Conservation (phyloP, 1,284 basidiomycete genomes). For the Rhodotorula sp. region DNA sequence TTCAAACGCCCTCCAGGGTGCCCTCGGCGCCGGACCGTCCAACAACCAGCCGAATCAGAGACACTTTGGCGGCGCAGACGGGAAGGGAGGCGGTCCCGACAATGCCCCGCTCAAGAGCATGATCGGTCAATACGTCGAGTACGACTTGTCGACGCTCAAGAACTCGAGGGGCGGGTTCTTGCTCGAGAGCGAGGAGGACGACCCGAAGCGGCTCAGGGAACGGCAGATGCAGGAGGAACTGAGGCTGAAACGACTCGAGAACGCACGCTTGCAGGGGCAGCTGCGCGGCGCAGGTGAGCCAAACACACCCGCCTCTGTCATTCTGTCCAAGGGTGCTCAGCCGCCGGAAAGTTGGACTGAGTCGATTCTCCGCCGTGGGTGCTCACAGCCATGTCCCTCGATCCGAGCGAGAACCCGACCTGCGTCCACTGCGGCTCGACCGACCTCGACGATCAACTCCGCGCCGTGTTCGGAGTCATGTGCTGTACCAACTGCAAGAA, state of each 20-base stretch:
- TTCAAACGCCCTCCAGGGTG: conserved; percentile 41
- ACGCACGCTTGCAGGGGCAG: conserved; percentile 35
- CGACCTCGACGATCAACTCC: conserved; percentile 78
- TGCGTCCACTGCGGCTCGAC: conserved; percentile 78
- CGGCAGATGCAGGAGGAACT: conserved; percentile 42
- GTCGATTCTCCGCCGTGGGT: too few relatives aligned
- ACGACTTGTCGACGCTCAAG: conserved; percentile 78
- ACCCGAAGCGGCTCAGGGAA: conserved; percentile 44
- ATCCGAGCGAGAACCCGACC: conserved; percentile 69
- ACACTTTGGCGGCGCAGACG: conserved; percentile 31
- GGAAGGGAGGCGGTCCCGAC: neutral
- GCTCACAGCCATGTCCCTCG: conserved; percentile 41
- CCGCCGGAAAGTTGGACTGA: too few relatives aligned
- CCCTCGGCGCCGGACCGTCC: neutral
- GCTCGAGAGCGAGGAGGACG: conserved; percentile 65
- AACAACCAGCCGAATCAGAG: conserved; percentile 2
- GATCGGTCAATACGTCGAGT: conserved; percentile 51
- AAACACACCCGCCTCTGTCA: neutral
- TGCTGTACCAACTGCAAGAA: conserved; percentile 91
- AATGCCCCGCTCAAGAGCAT: conserved; percentile 33
- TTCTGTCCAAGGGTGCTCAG: neutral
- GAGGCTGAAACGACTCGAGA: conserved; percentile 43
- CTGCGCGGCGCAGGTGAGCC: conserved; percentile 35
- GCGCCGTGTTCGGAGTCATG: conserved; percentile 74
- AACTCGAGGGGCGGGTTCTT: conserved; percentile 93